Evolutionary conservation across 805 yeast genomes (phyloP), one percentile per base, ranked within the genome.

Genomic region (Millerozyma miso): DNA sequence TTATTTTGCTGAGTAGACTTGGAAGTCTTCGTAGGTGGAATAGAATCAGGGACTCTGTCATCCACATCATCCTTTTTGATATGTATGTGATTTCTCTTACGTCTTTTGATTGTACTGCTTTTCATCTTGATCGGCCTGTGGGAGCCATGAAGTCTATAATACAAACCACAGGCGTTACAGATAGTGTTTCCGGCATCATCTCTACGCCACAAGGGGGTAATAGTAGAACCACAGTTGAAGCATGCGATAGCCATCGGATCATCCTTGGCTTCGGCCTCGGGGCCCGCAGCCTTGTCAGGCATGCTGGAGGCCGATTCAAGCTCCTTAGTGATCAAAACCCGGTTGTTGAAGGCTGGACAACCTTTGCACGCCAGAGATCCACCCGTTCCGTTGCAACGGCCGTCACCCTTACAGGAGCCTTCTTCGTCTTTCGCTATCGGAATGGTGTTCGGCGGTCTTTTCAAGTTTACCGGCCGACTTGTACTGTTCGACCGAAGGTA

Each of bases 111-210:
- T 35, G 86, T 80, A 42, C 74, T 71, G 51, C 83, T 76, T 53
- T 85, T 84, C 85, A 86, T 76, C 44, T 79, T 79, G 14, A 80
- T 81, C 1, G 96, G 95, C 39, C 95, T 70, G 53, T 84, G 89
- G 33, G 70, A 69, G 0, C 91, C 90, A 55, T 86, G 95, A 35
- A 88, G 71, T 44, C 81, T 69, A 60, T 79, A 82, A 60, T 87
- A 88, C 23, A 88, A 64, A 2, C 89, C 96, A 65, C 96, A 87
- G 0, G 96, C 96, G 55, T 87, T 87, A 69, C 96, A 87, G 18
- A 88, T 86, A 19, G 89, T 84, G 53, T 86, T 82, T 3, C 95
- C 95, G 4, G 72, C 73, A 49, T 81, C 89, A 58, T 86, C 90
- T 47, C 95, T 69, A 57, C 95, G 73, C 95, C 95, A 87, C 10